Evolutionary conservation across 2,329 filamentous ascomycete species (phyloP).

Genomic region (Lachnellula hyalina): DNA sequence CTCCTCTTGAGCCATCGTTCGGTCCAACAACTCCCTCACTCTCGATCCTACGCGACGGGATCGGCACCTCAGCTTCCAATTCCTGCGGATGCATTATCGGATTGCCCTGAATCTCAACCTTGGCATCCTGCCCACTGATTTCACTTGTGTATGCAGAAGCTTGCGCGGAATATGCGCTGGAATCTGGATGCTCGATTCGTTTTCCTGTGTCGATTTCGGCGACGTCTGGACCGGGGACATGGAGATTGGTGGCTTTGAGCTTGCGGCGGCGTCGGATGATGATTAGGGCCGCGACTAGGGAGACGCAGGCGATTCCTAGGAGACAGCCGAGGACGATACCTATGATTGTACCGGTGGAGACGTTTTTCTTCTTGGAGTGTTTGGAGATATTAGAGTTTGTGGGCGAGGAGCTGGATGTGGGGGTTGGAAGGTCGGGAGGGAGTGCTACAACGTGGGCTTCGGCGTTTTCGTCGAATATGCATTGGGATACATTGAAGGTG

Average conservation of each 20-base stretch:
- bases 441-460: slow-evolving; percentile 13
- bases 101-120: slow-evolving; percentile 21
- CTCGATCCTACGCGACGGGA: not conserved
- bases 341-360: slow-evolving; percentile 16
- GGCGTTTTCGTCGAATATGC: slow-evolving; percentile 15
- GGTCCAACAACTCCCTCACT: not conserved
- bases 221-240: not conserved
- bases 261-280: slow-evolving; percentile 6
- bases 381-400: not conserved
- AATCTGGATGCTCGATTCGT: slow-evolving; percentile 1
- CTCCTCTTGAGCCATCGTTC: not conserved
- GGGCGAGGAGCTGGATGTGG: not conserved
- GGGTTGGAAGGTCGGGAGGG: slow-evolving; percentile 9
- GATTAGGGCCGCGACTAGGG: slow-evolving; percentile 12
- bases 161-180: slow-evolving; percentile 15
- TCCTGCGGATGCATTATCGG: slow-evolving; percentile 27
- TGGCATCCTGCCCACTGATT: slow-evolving; percentile 14
- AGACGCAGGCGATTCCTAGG: not conserved
- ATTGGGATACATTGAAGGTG: slow-evolving; percentile 27
- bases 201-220: slow-evolving; percentile 18
- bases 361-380: slow-evolving; percentile 1
- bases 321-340: slow-evolving; percentile 3
- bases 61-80: slow-evolving; percentile 11
- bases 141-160: slow-evolving; percentile 11
- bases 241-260: not conserved